Evolutionary conservation across 2,329 filamentous ascomycete genomes (phyloP).

Genomic region (Aspergillus texensis): DNA sequence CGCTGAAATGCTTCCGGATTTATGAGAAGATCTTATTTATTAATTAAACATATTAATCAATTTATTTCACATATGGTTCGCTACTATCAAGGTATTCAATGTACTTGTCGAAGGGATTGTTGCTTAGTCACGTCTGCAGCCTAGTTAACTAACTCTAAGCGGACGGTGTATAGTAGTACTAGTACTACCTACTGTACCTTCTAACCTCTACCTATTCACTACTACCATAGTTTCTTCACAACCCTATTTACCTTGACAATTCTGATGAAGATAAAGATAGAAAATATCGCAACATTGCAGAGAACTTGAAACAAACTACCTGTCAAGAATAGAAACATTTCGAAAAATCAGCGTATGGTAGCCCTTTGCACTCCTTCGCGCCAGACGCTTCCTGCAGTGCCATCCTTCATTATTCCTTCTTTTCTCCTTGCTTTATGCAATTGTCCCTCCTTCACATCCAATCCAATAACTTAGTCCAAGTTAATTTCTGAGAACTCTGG

Average conservation of each 20-base stretch:
- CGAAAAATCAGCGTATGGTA: neutral
- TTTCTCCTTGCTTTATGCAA: neutral
- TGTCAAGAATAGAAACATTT: constrained; percentile 5
- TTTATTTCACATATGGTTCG: neutral
- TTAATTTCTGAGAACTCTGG: neutral
- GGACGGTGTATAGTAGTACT: neutral
- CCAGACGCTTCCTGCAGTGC: neutral
- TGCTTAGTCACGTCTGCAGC: neutral
- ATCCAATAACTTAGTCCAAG: constrained; percentile 1
- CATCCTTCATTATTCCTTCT: neutral
- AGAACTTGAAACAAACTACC: constrained; percentile 2
- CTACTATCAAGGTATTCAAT: neutral
- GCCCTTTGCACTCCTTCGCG: neutral
- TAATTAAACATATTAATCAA: constrained; percentile 18
- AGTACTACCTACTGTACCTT: no score
- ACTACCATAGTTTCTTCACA: neutral
- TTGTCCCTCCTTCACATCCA: constrained; percentile 6
- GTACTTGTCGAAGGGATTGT: neutral
- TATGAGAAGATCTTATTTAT: constrained; percentile 10
- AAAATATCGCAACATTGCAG: neutral
- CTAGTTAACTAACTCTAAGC: neutral
- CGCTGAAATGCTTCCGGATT: constrained; percentile 22
- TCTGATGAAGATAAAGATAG: constrained; percentile 2
- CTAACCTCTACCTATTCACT: no score
- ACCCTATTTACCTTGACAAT: neutral